These are phyloP conservation scores for Malassezia dermatis DNA, from an alignment of 1,284 basidiomycete species.

Conservation along the genomic window DNA sequence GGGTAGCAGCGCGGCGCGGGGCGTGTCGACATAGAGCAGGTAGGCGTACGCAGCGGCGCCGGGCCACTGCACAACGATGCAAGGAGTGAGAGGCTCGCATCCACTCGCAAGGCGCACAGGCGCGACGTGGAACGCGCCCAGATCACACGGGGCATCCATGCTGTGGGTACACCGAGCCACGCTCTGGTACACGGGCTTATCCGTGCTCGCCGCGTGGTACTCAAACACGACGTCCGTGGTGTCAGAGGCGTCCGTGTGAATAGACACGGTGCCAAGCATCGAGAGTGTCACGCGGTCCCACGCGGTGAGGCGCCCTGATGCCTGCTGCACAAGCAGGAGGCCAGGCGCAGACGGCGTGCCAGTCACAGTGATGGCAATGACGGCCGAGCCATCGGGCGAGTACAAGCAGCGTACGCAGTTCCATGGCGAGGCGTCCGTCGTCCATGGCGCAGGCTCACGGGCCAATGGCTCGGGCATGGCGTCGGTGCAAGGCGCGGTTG, in stretches of 20 bases:
- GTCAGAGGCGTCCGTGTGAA: background rate
- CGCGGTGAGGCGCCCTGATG: constrained; percentile 10
- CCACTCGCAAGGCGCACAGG: background rate
- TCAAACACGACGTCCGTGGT: constrained; percentile 1
- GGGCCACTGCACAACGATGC: background rate
- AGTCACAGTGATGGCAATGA: background rate
- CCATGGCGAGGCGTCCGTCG: background rate
- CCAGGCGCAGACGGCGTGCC: background rate
- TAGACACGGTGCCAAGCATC: background rate
- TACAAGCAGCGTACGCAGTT: background rate
- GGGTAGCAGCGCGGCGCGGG: background rate
- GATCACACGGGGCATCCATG: background rate
- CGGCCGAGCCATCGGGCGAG: constrained; percentile 7
- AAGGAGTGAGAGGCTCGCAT: background rate
- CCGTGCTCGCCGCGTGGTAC: background rate
- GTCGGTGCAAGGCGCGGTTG: background rate
- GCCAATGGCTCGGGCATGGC: background rate
- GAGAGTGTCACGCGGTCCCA: constrained; percentile 1
- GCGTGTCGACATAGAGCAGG: constrained; percentile 1
- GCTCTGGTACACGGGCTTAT: background rate
- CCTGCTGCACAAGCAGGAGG: constrained; percentile 9
- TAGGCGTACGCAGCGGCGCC: background rate
- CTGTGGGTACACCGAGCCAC: background rate
- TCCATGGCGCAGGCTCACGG: background rate
- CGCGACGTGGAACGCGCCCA: background rate